Percentiles rank a stretch among this genome's conserved stretches.
Evolutionary conservation across 2,329 filamentous ascomycete genomes (phyloP).

Genomic region (Sphaerulina populicola): DNA sequence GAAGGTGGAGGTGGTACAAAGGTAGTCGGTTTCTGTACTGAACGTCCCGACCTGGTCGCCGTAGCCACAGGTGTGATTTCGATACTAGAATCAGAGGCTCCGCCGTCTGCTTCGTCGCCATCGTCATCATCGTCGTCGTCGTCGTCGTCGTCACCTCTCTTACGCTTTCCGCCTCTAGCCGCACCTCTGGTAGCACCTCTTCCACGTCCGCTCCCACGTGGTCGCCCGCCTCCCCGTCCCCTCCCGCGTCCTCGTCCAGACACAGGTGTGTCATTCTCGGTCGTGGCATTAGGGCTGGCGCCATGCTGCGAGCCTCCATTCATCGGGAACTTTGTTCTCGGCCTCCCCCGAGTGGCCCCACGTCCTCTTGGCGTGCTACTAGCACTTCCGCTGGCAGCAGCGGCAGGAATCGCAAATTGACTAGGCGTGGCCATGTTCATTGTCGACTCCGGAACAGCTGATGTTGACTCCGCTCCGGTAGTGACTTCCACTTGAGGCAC

Average conservation of each 20-base stretch:
- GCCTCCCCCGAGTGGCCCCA: constrained; percentile 22
- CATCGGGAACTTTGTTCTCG: constrained; percentile 10
- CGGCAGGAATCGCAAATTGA: constrained; percentile 34
- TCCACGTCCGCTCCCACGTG: constrained; percentile 33
- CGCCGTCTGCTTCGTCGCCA: constrained; percentile 31
- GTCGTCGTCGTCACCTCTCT: constrained; percentile 34
- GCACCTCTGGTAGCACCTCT: constrained; percentile 31
- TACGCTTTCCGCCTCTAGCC: constrained; percentile 30
- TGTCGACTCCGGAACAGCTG: not conserved
- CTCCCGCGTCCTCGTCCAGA: constrained; percentile 23
- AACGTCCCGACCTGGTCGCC: constrained; percentile 67
- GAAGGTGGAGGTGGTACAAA: constrained; percentile 52
- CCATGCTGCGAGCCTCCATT: not conserved
- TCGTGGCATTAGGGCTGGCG: not conserved
- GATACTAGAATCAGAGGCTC: constrained; percentile 26
- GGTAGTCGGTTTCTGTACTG: constrained; percentile 57
- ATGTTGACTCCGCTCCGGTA: not conserved
- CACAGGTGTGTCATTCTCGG: constrained; percentile 4
- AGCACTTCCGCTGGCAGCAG: constrained; percentile 8
- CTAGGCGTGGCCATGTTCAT: constrained; percentile 26
- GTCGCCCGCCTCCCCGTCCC: constrained; percentile 30
- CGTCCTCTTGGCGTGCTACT: constrained; percentile 26
- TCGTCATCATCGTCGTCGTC: constrained; percentile 36
- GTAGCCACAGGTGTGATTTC: constrained; percentile 51
- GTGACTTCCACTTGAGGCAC: not conserved